Conservation (phyloP, 116 monocot species). For the Dioscorea cayenensis region DNA sequence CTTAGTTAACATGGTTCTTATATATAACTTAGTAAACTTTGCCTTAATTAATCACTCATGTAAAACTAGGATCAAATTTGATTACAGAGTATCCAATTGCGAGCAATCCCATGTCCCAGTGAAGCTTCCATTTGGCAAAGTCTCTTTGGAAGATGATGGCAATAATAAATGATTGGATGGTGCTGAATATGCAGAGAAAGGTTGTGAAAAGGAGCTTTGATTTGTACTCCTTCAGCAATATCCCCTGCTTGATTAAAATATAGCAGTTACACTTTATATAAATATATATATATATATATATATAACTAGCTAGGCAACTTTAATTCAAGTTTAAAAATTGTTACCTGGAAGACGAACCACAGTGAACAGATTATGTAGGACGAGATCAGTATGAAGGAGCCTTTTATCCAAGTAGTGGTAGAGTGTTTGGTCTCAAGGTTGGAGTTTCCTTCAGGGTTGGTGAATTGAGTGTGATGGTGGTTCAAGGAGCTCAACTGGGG, state of each 20-base stretch:
- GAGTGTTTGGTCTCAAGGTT: background rate
- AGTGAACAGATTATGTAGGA: conserved; percentile 14
- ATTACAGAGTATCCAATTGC: conserved; percentile 35
- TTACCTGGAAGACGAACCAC: conserved; percentile 15
- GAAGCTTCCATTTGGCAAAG: conserved; percentile 27
- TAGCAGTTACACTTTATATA: too few relatives aligned
- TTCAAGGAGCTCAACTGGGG: conserved; percentile 6
- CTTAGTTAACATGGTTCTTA: too few relatives aligned
- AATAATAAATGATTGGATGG: conserved; percentile 27
- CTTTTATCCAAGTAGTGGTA: conserved; percentile 7
- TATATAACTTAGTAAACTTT: too few relatives aligned
- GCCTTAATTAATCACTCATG: too few relatives aligned
- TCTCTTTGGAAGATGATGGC: conserved; percentile 20
- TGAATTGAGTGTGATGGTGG: too few relatives aligned
- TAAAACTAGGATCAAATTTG: background rate
- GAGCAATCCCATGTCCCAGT: conserved; percentile 19
- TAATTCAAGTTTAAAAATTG: too few relatives aligned
- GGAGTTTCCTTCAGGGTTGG: too few relatives aligned
- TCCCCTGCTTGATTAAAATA: background rate
- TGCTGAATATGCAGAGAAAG: conserved; percentile 29
- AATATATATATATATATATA: background rate
- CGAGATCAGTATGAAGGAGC: conserved; percentile 11
- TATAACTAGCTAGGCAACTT: too few relatives aligned
- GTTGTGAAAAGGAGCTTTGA: conserved; percentile 29
- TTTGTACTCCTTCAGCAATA: conserved; percentile 28